These are phyloP conservation scores for Pseudopithomyces chartarum DNA, from an alignment of 2,329 filamentous ascomycete species.

Conservation along the genomic window DNA sequence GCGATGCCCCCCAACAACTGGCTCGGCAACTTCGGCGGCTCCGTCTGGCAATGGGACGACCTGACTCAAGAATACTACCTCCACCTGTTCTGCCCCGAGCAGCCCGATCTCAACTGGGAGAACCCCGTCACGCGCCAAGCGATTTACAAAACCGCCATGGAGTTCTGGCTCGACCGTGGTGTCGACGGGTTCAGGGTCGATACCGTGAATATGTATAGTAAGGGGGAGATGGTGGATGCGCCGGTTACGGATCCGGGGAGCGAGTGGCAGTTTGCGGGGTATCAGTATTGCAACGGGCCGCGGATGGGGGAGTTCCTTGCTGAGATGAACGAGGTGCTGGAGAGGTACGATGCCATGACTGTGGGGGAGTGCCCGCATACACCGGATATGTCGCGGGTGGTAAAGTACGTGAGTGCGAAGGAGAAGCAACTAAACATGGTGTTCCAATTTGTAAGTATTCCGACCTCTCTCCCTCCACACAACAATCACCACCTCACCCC, in stretches of 20 bases:
- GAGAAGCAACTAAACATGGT: slow-evolving; percentile 71
- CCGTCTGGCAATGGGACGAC: slow-evolving; percentile 73
- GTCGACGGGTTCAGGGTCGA: slow-evolving; percentile 56
- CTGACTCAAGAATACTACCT: slow-evolving; percentile 75
- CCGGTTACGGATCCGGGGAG: slow-evolving; percentile 36
- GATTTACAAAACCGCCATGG: slow-evolving; percentile 71
- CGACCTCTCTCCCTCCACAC: neutral
- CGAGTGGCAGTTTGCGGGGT: slow-evolving; percentile 42
- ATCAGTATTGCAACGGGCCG: slow-evolving; percentile 70
- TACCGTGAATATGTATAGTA: slow-evolving; percentile 46
- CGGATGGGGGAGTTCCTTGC: slow-evolving; percentile 69
- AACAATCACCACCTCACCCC: no score
- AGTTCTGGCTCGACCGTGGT: slow-evolving; percentile 78
- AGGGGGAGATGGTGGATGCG: slow-evolving; percentile 40
- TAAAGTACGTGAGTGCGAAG: slow-evolving; percentile 63
- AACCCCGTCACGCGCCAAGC: slow-evolving; percentile 69
- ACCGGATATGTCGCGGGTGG: slow-evolving; percentile 61
- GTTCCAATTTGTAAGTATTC: slow-evolving; percentile 55
- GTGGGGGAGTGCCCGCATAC: slow-evolving; percentile 72
- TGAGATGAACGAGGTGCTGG: slow-evolving; percentile 67
- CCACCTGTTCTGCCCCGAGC: slow-evolving; percentile 74
- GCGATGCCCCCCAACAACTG: slow-evolving; percentile 78
- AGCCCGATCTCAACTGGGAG: slow-evolving; percentile 89
- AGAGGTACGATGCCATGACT: slow-evolving; percentile 68
- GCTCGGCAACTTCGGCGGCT: slow-evolving; percentile 66